These are phyloP conservation scores for Prunus dulcis DNA, from an alignment of 306 rosid species.

Conservation along the genomic window DNA sequence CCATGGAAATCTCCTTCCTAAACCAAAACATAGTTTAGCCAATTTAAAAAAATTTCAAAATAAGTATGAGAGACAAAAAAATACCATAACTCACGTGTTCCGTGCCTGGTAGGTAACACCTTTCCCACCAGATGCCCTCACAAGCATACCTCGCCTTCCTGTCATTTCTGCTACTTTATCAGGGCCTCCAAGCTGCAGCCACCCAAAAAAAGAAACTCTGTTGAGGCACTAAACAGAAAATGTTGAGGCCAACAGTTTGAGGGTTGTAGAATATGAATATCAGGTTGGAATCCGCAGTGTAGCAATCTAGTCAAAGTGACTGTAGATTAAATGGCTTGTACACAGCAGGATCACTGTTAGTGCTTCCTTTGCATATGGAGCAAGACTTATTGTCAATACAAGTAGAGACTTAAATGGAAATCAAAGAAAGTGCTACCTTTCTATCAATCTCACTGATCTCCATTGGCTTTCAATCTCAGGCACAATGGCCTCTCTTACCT, in stretches of 20 bases:
- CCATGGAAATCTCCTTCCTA: slow-evolving; percentile 94
- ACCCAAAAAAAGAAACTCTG: slow-evolving; percentile 11
- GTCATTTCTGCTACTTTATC: slow-evolving; percentile 96
- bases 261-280: background rate
- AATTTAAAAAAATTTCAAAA: background rate
- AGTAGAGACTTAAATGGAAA: background rate
- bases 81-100: slow-evolving; percentile 70
- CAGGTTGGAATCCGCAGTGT: background rate
- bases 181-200: slow-evolving; percentile 88
- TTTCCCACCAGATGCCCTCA: slow-evolving; percentile 85
- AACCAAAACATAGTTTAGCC: slow-evolving; percentile 17
- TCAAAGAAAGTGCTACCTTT: background rate
- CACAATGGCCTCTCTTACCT: background rate
- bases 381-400: background rate
- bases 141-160: slow-evolving; percentile 99
- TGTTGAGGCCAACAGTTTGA: background rate
- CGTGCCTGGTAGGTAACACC: slow-evolving; percentile 98
- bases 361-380: background rate
- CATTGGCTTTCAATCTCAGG: too few relatives aligned
- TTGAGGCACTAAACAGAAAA: background rate
- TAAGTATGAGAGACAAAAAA: background rate
- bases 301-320: background rate
- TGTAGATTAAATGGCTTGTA: background rate
- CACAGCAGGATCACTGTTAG: background rate
- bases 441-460: background rate